phyloP scores from a whole-genome alignment of 2,329 filamentous ascomycete genomes.

The Phyllachora maydis region DNA sequence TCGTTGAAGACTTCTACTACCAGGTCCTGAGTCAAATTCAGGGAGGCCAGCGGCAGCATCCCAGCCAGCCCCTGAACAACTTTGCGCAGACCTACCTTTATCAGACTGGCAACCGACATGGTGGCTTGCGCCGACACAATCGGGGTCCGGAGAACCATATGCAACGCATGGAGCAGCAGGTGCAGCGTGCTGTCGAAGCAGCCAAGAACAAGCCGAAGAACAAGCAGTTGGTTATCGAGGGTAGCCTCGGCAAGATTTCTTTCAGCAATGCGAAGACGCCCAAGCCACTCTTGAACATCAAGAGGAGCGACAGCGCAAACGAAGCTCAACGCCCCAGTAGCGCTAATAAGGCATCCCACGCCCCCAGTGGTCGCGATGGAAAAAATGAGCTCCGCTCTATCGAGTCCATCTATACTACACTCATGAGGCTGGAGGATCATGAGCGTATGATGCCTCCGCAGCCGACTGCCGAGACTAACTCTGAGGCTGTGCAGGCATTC shows the following conservation, averaged over 20 bases:
- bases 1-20: conserved; percentile 94
- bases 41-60: conserved; percentile 73
- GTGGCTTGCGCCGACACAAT: conserved; percentile 51
- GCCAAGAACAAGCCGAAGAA: conserved; percentile 97
- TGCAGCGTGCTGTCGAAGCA: conserved; percentile 88
- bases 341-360: conserved; percentile 17
- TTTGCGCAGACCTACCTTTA: conserved; percentile 97
- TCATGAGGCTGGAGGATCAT: conserved; percentile 92
- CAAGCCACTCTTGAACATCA: conserved; percentile 86
- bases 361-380: conserved; percentile 41
- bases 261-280: conserved; percentile 98
- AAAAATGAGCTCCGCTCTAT: conserved; percentile 74
- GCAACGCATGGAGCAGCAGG: conserved; percentile 98
- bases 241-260: conserved; percentile 90
- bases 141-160: conserved; percentile 89
- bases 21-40: conserved; percentile 93
- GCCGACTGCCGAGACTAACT: conserved; percentile 39
- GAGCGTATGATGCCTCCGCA: conserved; percentile 54
- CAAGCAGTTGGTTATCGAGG: conserved; percentile 88
- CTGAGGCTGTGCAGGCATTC: conserved; percentile 51
- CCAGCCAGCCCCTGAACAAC: conserved; percentile 80
- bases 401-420: conserved; percentile 65
- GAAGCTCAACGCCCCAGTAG: conserved; percentile 31
- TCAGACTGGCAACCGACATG: conserved; percentile 74
- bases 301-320: conserved; percentile 56